These are phyloP conservation scores for Termitomyces sp. DNA, from an alignment of 768 basidiomycete genomes.

Conservation along the genomic window DNA sequence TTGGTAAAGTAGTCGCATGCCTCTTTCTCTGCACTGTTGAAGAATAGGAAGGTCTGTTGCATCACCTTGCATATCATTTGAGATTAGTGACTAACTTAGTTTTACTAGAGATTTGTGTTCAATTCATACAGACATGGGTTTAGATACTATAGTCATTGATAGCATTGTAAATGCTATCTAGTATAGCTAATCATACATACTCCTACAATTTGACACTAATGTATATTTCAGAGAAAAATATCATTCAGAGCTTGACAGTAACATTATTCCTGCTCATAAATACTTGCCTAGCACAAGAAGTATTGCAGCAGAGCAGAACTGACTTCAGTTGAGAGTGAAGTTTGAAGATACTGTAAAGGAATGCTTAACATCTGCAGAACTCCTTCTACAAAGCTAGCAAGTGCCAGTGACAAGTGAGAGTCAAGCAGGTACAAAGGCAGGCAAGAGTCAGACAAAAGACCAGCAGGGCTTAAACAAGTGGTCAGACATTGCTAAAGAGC, in stretches of 20 bases:
- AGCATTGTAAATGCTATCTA: conserved; percentile 4
- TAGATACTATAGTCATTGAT: conserved; percentile 27
- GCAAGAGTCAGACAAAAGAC: no score
- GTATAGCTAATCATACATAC: neutral
- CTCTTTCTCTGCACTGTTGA: conserved; percentile 24
- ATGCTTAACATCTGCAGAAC: no score
- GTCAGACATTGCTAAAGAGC: no score
- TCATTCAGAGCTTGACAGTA: conserved; percentile 15
- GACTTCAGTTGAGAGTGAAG: neutral
- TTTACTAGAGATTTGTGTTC: neutral
- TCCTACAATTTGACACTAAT: neutral
- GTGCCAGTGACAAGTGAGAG: no score
- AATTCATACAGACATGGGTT: conserved; percentile 27
- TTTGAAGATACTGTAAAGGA: conserved; percentile 27
- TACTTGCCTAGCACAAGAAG: conserved; percentile 27
- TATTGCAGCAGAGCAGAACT: conserved; percentile 27
- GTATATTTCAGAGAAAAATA: conserved; percentile 16
- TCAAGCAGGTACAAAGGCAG: no score
- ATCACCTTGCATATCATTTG: no score
- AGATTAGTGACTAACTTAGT: neutral
- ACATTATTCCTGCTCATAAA: conserved; percentile 22
- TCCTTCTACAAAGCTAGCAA: no score
- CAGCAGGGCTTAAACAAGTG: no score
- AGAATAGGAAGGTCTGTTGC: conserved; percentile 20
- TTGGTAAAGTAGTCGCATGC: conserved; percentile 4